Evolutionary conservation across 768 basidiomycete genomes (phyloP).

Genomic region (Termitomyces sp.): DNA sequence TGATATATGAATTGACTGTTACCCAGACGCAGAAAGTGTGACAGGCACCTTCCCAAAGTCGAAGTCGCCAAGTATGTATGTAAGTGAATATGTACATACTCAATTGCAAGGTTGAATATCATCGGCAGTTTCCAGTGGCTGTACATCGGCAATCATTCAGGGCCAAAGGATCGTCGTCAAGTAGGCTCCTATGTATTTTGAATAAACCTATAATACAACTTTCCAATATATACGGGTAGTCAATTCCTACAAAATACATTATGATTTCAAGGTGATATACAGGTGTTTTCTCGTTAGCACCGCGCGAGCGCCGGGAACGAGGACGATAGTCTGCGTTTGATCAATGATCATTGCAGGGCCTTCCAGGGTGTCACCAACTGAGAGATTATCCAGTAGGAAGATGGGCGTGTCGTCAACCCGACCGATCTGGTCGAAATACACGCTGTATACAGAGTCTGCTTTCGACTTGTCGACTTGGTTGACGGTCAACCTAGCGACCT

Average conservation of each 20-base stretch:
- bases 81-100: no score
- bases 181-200: fast-evolving
- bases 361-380: conserved; percentile 62
- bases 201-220: no score
- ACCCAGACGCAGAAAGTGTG: neutral
- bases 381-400: conserved; percentile 60
- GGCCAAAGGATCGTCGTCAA: no score
- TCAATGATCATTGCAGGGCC: conserved; percentile 96
- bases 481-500: conserved; percentile 51
- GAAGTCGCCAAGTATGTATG: no score
- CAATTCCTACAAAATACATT: neutral
- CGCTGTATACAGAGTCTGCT: conserved; percentile 52
- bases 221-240: neutral
- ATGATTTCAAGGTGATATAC: conserved; percentile 39
- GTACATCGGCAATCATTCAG: conserved; percentile 10
- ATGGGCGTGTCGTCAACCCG: conserved; percentile 78
- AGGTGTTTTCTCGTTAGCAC: conserved; percentile 67
- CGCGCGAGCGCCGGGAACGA: conserved; percentile 69
- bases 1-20: neutral
- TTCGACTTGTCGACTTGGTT: conserved; percentile 32
- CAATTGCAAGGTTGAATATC: neutral
- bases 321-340: conserved; percentile 89
- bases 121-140: conserved; percentile 6
- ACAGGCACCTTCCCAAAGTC: neutral
- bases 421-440: conserved; percentile 81